Conservation (phyloP, 495 filamentous ascomycete species). For the Penicillium pancosmium region DNA sequence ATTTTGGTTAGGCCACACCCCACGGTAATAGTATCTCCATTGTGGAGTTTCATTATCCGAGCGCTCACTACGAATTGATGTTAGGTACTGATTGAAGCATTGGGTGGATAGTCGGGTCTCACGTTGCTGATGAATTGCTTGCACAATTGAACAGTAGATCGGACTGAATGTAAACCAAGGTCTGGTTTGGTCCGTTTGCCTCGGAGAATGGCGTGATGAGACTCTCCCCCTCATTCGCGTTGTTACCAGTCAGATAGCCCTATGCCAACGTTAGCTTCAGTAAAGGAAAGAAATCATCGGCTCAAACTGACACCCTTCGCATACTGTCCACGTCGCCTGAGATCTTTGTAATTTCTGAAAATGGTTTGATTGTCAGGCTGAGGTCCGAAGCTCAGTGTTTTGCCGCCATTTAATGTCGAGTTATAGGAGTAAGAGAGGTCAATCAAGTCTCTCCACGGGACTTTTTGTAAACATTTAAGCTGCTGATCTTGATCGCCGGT, state of each 20-base stretch:
- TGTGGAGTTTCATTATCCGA: not conserved
- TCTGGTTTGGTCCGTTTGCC: not conserved
- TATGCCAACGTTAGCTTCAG: not conserved
- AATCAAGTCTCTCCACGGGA: not conserved
- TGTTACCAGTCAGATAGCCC: not conserved
- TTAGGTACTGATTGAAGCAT: not conserved
- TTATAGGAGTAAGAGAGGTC: not conserved
- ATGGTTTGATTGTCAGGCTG: not conserved
- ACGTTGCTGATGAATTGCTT: not conserved
- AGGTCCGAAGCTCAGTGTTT: not conserved
- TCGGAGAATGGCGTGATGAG: not conserved
- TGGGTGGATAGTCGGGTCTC: not conserved
- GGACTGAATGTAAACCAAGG: not conserved
- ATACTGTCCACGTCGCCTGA: not conserved
- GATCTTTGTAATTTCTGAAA: not conserved
- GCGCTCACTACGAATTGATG: not conserved
- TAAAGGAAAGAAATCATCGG: not conserved
- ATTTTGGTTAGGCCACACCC: not conserved
- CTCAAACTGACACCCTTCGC: not conserved
- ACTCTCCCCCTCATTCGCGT: not conserved
- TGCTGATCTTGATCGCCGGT: not conserved
- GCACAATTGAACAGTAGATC: not conserved
- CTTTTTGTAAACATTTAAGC: not conserved
- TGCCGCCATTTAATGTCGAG: not conserved
- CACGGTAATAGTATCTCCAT: constrained; percentile 1